Conservation (phyloP, 768 basidiomycete species). For the Phanerodontia chrysosporium region DNA sequence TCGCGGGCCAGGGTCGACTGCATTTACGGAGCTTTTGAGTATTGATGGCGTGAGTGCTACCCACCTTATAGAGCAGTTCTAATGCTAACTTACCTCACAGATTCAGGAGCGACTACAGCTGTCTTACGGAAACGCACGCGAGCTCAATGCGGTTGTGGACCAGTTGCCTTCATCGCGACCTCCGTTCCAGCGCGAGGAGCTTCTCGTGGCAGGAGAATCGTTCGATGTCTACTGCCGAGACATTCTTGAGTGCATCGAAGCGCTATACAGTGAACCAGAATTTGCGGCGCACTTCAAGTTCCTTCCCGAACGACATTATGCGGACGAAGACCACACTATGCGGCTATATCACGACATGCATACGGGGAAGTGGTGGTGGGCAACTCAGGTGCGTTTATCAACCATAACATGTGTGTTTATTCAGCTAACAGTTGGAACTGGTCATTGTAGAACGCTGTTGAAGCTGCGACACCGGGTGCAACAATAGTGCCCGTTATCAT, state of each 20-base stretch:
- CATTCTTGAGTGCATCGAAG: slow-evolving; percentile 31
- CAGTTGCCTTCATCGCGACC: slow-evolving; percentile 24
- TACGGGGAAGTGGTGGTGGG: slow-evolving; percentile 50
- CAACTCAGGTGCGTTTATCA: slow-evolving; percentile 26
- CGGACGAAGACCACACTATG: slow-evolving; percentile 20
- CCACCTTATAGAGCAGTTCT: not conserved
- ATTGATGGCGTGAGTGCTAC: slow-evolving; percentile 34
- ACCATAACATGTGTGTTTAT: not conserved
- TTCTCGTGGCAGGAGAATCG: slow-evolving; percentile 26
- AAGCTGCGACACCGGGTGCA: slow-evolving; percentile 2
- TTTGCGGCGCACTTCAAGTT: slow-evolving; percentile 22
- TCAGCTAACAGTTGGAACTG: slow-evolving; percentile 1
- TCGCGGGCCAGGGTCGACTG: slow-evolving; percentile 30
- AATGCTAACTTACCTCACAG: not conserved
- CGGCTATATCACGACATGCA: slow-evolving; percentile 39
- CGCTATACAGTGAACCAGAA: slow-evolving; percentile 11
- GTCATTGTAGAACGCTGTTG: slow-evolving; percentile 9
- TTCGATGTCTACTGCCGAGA: slow-evolving; percentile 32
- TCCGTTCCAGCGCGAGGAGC: slow-evolving; percentile 22
- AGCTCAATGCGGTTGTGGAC: slow-evolving; percentile 33
- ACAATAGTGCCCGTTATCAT: slow-evolving; percentile 13
- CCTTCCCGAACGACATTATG: slow-evolving; percentile 34
- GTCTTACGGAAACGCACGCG: slow-evolving; percentile 27
- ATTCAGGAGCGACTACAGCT: slow-evolving; percentile 25
- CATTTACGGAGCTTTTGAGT: slow-evolving; percentile 32